Percentiles rank a stretch among this genome's conserved stretches.
Evolutionary conservation across 805 yeast species (phyloP).

Genomic region (Teunomyces funiuensis): DNA sequence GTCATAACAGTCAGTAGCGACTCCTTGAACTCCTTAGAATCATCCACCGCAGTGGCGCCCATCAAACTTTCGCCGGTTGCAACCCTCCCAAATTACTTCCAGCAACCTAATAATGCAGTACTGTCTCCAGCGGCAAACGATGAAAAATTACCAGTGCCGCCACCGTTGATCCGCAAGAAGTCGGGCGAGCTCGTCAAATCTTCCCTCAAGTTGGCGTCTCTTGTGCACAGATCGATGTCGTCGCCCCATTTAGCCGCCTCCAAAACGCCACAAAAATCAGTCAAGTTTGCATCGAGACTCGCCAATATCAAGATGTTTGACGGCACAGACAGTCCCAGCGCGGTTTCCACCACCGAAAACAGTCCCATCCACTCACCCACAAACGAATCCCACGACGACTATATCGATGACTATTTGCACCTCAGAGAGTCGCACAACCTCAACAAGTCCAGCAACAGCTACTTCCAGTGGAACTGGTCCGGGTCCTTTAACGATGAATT

Average conservation of each 20-base stretch:
- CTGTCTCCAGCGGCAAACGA: background rate
- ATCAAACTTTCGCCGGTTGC: slow-evolving; percentile 11
- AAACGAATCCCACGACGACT: slow-evolving; percentile 7
- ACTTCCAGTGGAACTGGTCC: slow-evolving; percentile 26
- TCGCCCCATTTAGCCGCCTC: slow-evolving; percentile 22
- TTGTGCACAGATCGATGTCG: slow-evolving; percentile 24
- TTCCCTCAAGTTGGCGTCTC: slow-evolving; percentile 22
- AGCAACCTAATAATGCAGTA: background rate
- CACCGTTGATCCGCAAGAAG: slow-evolving; percentile 14
- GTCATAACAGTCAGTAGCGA: slow-evolving; percentile 8
- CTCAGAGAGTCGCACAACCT: background rate
- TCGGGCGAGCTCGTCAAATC: slow-evolving; percentile 25
- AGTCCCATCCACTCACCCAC: slow-evolving; percentile 46
- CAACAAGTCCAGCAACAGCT: slow-evolving; percentile 11
- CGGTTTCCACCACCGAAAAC: slow-evolving; percentile 55
- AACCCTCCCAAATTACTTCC: slow-evolving; percentile 8
- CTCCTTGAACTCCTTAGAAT: slow-evolving; percentile 12
- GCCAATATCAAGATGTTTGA: slow-evolving; percentile 66
- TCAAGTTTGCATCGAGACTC: slow-evolving; percentile 60
- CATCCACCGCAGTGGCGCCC: slow-evolving; percentile 9
- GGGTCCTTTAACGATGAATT: slow-evolving; percentile 18
- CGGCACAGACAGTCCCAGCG: slow-evolving; percentile 57
- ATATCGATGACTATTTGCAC: slow-evolving; percentile 4
- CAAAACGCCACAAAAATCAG: slow-evolving; percentile 42
- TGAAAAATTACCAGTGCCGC: slow-evolving; percentile 5